Evolutionary conservation across 73 alveolate species (phyloP).

Genomic region (Paramecium octaurelia): DNA sequence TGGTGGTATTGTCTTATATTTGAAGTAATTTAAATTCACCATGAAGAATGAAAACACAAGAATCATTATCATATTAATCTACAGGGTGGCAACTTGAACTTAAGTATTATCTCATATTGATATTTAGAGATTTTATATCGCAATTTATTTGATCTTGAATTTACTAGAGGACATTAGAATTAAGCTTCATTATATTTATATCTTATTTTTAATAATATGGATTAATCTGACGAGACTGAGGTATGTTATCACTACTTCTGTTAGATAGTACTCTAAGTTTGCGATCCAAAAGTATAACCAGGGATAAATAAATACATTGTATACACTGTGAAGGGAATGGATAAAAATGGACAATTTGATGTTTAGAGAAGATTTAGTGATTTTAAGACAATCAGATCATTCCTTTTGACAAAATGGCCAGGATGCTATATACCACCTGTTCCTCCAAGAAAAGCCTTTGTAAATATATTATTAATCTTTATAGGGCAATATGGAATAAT

Average conservation of each 20-base stretch:
- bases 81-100: not conserved
- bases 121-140: not conserved
- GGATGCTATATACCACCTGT: constrained; percentile 87
- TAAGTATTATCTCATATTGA: not conserved
- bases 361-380: constrained; percentile 80
- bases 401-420: constrained; percentile 72
- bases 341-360: constrained; percentile 77
- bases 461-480: not conserved
- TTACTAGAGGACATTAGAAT: not conserved
- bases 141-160: not conserved
- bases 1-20: too few relatives aligned
- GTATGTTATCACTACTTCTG: not conserved
- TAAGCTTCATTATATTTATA: not conserved
- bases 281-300: constrained; percentile 40
- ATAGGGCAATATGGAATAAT: not conserved
- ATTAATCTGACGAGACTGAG: constrained; percentile 27
- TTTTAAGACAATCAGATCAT: constrained; percentile 66
- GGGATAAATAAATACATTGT: constrained; percentile 51
- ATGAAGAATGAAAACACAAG: not conserved
- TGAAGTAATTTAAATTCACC: too few relatives aligned
- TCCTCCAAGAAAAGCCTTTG: constrained; percentile 63
- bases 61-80: not conserved
- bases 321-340: constrained; percentile 75
- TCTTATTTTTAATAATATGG: not conserved
- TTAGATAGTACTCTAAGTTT: constrained; percentile 2